Conservation (phyloP, 306 rosid species). For the Quercus ilex region DNA sequence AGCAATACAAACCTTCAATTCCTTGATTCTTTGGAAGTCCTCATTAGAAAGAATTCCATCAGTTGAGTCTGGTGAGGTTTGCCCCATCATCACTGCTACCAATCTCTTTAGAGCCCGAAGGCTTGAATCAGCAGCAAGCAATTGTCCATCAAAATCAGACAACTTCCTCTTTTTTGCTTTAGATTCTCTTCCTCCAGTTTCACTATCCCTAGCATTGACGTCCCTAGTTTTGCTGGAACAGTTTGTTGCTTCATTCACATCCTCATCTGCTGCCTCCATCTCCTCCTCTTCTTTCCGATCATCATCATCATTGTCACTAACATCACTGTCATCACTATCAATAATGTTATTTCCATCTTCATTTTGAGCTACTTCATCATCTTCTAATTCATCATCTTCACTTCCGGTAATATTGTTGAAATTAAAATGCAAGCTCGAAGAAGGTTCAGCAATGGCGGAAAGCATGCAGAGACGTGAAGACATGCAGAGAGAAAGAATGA, state of each 20-base stretch:
- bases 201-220: slow-evolving; percentile 24
- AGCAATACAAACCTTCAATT: slow-evolving; percentile 46
- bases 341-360: slow-evolving; percentile 22
- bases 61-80: slow-evolving; percentile 23
- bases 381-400: slow-evolving; percentile 39
- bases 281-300: slow-evolving; percentile 32
- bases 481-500: too few species aligned
- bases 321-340: slow-evolving; percentile 19
- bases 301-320: slow-evolving; percentile 19
- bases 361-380: slow-evolving; percentile 31
- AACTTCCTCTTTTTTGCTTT: slow-evolving; percentile 58
- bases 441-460: too few species aligned
- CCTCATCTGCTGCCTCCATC: slow-evolving; percentile 7
- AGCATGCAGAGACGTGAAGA: too few species aligned
- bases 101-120: slow-evolving; percentile 79
- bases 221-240: slow-evolving; percentile 15
- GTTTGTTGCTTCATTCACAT: slow-evolving; percentile 5
- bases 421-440: too few species aligned
- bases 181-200: slow-evolving; percentile 34
- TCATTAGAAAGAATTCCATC: slow-evolving; percentile 90
- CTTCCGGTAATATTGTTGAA: slow-evolving; percentile 28
- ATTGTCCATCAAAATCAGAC: slow-evolving; percentile 50
- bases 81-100: slow-evolving; percentile 33
- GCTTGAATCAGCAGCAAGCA: slow-evolving; percentile 67
- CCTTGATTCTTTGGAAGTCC: slow-evolving; percentile 74